Conservation (phyloP, 345 rosid genomes). For the Jatropha curcas region DNA sequence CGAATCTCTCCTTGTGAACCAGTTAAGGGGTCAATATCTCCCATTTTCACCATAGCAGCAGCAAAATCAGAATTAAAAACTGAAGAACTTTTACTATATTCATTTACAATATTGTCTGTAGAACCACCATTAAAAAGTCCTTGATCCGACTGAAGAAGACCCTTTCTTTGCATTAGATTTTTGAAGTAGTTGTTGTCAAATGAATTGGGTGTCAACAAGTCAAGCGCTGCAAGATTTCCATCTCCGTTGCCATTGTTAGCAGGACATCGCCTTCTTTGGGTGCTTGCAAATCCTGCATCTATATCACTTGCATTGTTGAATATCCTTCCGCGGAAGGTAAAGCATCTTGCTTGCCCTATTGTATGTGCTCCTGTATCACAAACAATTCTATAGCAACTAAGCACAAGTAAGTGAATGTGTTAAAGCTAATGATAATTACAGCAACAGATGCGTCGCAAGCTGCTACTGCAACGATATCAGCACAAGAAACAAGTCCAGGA, state of each 20-base stretch:
- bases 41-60: not conserved
- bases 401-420: no score
- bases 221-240: not conserved
- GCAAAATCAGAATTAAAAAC: not conserved
- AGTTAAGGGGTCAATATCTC: not conserved
- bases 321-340: not conserved
- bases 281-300: not conserved
- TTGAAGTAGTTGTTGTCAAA: not conserved
- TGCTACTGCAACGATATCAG: constrained; percentile 33
- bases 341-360: not conserved
- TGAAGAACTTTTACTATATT: not conserved
- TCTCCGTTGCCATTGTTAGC: not conserved
- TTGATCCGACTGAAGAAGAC: constrained; percentile 3
- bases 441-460: constrained; percentile 26
- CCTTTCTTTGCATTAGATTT: not conserved
- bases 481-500: constrained; percentile 30
- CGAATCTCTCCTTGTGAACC: not conserved
- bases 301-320: not conserved
- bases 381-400: no score
- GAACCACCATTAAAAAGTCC: not conserved
- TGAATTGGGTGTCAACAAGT: not conserved
- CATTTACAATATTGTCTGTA: not conserved
- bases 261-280: not conserved
- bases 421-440: no score
- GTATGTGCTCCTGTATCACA: not conserved